Base-by-base conservation (phyloP, 306 rosid species). In the Dicorynia guianensis region DNA sequence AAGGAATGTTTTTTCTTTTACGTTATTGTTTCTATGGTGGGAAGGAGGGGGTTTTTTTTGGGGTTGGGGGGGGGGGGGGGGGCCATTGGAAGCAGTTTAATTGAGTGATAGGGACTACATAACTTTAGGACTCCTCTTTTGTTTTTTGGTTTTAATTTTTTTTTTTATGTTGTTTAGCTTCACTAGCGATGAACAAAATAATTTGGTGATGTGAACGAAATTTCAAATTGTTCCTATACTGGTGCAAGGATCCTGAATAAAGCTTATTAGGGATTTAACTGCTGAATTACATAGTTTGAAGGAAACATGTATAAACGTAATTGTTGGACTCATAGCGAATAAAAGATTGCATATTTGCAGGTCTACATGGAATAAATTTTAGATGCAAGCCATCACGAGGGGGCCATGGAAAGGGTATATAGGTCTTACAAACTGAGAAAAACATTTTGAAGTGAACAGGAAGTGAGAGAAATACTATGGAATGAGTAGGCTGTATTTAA, bases 291-390 rank as follows among this genome's bases (percentile, higher is more conserved):
- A 69, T 69, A 4, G 19, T 53, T 11, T 53, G 10, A 53, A 38
- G 44, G 17, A 69, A 50, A 50, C 14, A 17, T 52, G 49, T 49
- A 3, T 10, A 4, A 9, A 36, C 35, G 34, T 55, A 47, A 42
- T 3, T 64, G 20, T 76, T 57, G 44, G 49, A 35, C 57, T 54
- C 60, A 43, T 8, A 63, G 60, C 34, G 15, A 53, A 15, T 59
- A 62, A 44, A 44, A 46, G 39, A 19, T 75, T 63, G 20, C 5
- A 66, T n/a, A n/a, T 72, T 75, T 63, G 20, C 5, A 66, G 19
- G 19, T 72, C 15, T 62, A 35, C 36, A 72, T 25, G 69, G 4
- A 53, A 67, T 72, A n/a, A n/a, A 43, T 47, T 47, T 43, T n/a
- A 13, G 53, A 11, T 8, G 46, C 62, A 69, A 14, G 13, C 35